phyloP scores from a whole-genome alignment of 2,329 filamentous ascomycete genomes.

The Spiromastix sp. region DNA sequence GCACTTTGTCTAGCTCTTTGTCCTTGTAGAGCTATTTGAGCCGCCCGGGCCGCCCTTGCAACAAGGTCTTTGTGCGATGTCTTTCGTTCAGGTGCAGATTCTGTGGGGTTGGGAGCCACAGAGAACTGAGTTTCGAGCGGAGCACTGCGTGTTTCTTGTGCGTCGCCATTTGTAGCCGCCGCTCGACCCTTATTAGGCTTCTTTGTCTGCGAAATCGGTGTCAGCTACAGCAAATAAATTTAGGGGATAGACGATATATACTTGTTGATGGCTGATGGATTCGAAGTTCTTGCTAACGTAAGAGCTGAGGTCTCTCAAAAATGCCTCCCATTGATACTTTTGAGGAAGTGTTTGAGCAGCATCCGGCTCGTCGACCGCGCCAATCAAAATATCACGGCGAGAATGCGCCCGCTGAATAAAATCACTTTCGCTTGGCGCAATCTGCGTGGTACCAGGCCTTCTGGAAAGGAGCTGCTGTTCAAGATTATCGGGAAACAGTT shows the following conservation, averaged over 20 bases:
- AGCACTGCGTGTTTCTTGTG: constrained; percentile 25
- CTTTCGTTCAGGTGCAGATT: constrained; percentile 30
- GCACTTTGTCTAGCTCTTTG: constrained; percentile 23
- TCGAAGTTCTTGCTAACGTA: constrained; percentile 52
- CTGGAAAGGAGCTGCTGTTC: constrained; percentile 43
- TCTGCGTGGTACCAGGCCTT: constrained; percentile 43
- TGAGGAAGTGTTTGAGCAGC: constrained; percentile 41
- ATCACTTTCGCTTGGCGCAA: constrained; percentile 50
- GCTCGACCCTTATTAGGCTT: constrained; percentile 28
- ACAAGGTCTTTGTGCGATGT: constrained; percentile 34
- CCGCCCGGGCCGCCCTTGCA: constrained; percentile 37
- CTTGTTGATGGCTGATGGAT: constrained; percentile 37
- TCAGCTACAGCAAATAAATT: constrained; percentile 12
- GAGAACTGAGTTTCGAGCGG: constrained; percentile 33
- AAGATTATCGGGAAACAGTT: constrained; percentile 50
- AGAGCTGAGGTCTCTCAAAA: constrained; percentile 47
- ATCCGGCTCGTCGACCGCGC: constrained; percentile 42
- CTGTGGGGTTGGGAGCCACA: constrained; percentile 25
- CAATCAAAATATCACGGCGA: constrained; percentile 47
- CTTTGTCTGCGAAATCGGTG: constrained; percentile 20
- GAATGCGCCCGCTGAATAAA: constrained; percentile 46
- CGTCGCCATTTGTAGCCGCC: constrained; percentile 27
- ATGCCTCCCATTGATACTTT: constrained; percentile 55
- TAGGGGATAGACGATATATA: constrained; percentile 17
- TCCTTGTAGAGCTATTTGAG: constrained; percentile 38